These are phyloP conservation scores for Ustilago loliicola DNA, from an alignment of 1,284 basidiomycete genomes.

Conservation along the genomic window DNA sequence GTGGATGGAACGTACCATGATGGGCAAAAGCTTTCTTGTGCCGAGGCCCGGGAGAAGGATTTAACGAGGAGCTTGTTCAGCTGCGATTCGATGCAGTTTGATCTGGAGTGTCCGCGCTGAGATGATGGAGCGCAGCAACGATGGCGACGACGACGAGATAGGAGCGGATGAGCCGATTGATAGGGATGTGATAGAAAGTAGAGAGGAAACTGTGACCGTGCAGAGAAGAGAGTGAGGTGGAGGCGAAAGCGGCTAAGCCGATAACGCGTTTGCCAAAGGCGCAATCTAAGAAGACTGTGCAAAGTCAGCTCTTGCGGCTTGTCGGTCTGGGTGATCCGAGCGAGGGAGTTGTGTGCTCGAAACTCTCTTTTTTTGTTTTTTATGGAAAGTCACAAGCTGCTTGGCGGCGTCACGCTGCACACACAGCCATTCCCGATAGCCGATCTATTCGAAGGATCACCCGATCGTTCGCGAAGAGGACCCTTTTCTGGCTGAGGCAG, in stretches of 20 bases:
- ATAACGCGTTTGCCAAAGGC: constrained; percentile 1
- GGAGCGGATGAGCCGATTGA: constrained; percentile 2
- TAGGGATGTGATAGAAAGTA: background rate
- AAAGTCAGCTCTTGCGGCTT: too few species aligned
- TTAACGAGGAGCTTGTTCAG: background rate
- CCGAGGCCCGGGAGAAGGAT: background rate
- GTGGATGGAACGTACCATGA: constrained; percentile 27
- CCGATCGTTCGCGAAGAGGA: background rate
- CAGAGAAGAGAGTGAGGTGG: constrained; percentile 1
- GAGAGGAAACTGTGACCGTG: background rate
- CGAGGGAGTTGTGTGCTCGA: too few species aligned
- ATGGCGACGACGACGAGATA: background rate
- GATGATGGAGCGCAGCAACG: constrained; percentile 15
- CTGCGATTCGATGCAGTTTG: background rate
- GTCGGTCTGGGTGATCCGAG: constrained; percentile 17
- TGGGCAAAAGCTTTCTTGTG: constrained; percentile 1
- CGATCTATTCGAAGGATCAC: background rate
- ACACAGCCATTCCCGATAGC: constrained; percentile 1
- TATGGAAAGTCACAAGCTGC: too few species aligned
- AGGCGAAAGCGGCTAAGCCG: background rate
- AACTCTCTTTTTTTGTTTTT: too few species aligned
- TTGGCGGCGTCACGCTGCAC: constrained; percentile 1
- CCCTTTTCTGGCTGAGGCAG: constrained; percentile 3
- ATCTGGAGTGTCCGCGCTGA: background rate
- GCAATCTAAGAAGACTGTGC: background rate